phyloP scores from a whole-genome alignment of 129 eudicot genomes.

The Flaveria ramosissima region DNA sequence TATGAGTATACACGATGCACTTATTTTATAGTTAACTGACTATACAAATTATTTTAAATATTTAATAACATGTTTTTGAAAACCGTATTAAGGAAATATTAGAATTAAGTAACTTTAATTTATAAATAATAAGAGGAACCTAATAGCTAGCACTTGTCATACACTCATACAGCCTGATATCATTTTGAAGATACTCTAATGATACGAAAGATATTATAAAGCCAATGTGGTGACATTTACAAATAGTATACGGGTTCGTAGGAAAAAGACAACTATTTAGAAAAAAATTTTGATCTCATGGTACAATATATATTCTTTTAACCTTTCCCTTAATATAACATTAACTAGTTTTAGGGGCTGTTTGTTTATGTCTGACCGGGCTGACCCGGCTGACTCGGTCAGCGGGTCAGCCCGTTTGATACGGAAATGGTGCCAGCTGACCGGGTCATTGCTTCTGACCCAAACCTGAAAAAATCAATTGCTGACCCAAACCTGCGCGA shows the following conservation, averaged over 20 bases:
- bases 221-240: neutral
- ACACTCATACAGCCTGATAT: neutral
- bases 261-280: neutral
- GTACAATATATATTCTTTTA: neutral
- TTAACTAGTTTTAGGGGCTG: too few species aligned
- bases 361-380: too few species aligned
- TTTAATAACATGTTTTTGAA: too few species aligned
- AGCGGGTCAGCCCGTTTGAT: too few species aligned
- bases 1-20: neutral
- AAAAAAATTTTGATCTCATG: neutral
- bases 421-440: too few species aligned
- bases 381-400: too few species aligned
- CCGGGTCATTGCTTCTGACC: too few species aligned
- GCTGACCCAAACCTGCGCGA: too few species aligned
- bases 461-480: too few species aligned
- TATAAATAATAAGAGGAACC: neutral
- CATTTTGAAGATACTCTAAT: neutral
- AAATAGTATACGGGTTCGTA: neutral
- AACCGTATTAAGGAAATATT: too few species aligned
- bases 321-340: neutral
- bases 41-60: too few species aligned
- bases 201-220: constrained; percentile 5
- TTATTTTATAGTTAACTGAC: neutral
- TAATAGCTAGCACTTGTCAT: neutral
- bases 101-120: neutral